Evolutionary conservation across 73 alveolate genomes (phyloP), one percentile per base, ranked within the genome.

Genomic region (Effrenium voratum): DNA sequence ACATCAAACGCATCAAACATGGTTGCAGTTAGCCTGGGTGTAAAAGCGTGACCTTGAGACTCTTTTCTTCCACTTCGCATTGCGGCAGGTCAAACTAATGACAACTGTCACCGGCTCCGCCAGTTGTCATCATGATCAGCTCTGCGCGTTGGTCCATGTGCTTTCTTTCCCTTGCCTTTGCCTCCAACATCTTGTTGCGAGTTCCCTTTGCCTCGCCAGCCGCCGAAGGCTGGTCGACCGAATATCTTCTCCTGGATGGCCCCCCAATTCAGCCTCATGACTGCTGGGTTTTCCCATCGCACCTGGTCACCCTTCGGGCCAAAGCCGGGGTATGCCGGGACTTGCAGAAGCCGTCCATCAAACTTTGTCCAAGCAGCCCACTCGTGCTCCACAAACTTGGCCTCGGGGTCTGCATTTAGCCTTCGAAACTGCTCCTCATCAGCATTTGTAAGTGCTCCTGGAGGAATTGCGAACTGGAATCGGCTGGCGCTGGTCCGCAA

Each of bases 21-120:
- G n/a, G n/a, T n/a, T n/a, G n/a, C n/a, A n/a, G n/a, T n/a, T n/a
- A n/a, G n/a, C n/a, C n/a, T n/a, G n/a, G n/a, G n/a, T n/a, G n/a
- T n/a, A n/a, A n/a, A n/a, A n/a, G n/a, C n/a, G n/a, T n/a, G n/a
- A n/a, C n/a, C n/a, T n/a, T n/a, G n/a, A n/a, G n/a, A n/a, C n/a
- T n/a, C n/a, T n/a, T n/a, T n/a, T n/a, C n/a, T n/a, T n/a, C n/a
- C n/a, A n/a, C n/a, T n/a, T n/a, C n/a, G n/a, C n/a, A n/a, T n/a
- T n/a, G n/a, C n/a, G n/a, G n/a, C n/a, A n/a, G n/a, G n/a, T n/a
- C n/a, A n/a, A n/a, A n/a, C n/a, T n/a, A n/a, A n/a, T n/a, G n/a
- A n/a, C n/a, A n/a, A n/a, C n/a, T n/a, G n/a, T 66, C 77, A 66
- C 43, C 77, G 77, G 43, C 77, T 15, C 77, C 45, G 34, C 77